These are phyloP conservation scores for Leccinum broughii DNA, from an alignment of 768 basidiomycete genomes.

Conservation along the genomic window DNA sequence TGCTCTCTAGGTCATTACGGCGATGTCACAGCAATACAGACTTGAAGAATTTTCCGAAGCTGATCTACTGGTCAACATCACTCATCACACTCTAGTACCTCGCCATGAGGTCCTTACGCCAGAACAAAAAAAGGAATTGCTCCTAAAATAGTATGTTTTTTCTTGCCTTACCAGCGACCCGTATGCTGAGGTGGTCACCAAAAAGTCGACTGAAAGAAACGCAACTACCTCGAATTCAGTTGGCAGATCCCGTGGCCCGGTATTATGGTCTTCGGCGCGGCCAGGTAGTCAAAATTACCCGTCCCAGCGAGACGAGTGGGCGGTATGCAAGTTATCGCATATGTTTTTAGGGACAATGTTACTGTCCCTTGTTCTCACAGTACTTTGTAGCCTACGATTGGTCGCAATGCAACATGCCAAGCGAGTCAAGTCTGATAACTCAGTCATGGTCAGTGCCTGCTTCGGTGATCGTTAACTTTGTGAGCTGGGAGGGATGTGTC, in stretches of 20 bases:
- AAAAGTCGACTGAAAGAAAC: conserved; percentile 94
- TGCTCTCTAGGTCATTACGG: conserved; percentile 75
- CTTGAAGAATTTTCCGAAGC: conserved; percentile 97
- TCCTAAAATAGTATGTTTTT: conserved; percentile 87
- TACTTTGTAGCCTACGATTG: conserved; percentile 10
- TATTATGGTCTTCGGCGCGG: conserved; percentile 96
- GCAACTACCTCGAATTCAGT: conserved; percentile 94
- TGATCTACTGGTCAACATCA: conserved; percentile 96
- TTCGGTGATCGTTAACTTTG: not conserved
- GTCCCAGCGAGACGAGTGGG: conserved; percentile 95
- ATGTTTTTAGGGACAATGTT: conserved; percentile 57
- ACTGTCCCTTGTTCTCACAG: conserved; percentile 6
- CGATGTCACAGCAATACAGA: conserved; percentile 82
- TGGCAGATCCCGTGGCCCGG: conserved; percentile 95
- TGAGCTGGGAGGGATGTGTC: not conserved
- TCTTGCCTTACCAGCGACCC: conserved; percentile 2
- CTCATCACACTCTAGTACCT: conserved; percentile 93
- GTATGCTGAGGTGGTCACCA: conserved; percentile 8
- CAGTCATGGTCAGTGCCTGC: conserved; percentile 4
- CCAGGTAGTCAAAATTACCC: conserved; percentile 97
- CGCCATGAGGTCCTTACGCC: conserved; percentile 82
- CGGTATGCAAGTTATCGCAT: conserved; percentile 92
- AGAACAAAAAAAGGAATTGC: conserved; percentile 83
- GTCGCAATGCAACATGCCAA: conserved; percentile 1
- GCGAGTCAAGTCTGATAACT: conserved; percentile 5